Conservation (phyloP, 768 basidiomycete genomes). For the Mycena amicta region DNA sequence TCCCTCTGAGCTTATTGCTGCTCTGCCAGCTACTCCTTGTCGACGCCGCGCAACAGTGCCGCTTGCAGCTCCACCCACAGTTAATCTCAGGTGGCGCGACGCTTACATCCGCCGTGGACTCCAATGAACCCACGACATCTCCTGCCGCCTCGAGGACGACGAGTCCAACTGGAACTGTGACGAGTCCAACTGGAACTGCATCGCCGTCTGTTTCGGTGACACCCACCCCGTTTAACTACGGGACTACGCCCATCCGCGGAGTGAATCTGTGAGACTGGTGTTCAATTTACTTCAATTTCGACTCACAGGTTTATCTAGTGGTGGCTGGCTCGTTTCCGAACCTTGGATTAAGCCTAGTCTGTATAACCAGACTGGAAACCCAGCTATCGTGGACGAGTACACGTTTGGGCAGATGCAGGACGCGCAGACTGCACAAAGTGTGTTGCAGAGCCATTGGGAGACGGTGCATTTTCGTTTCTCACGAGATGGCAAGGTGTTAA, state of each 20-base stretch:
- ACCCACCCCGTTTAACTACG: conserved; percentile 44
- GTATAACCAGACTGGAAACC: conserved; percentile 63
- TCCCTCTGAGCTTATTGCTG: conserved; percentile 25
- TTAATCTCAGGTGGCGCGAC: conserved; percentile 10
- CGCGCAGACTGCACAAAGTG: conserved; percentile 39
- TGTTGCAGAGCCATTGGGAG: conserved; percentile 58
- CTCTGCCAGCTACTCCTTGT: conserved; percentile 25
- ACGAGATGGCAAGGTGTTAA: neutral
- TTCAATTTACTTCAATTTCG: conserved; percentile 13
- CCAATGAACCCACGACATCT: neutral
- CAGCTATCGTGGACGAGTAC: conserved; percentile 60
- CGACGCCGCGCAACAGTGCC: conserved; percentile 33
- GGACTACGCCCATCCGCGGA: conserved; percentile 50
- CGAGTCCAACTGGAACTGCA: neutral
- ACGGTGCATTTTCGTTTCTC: conserved; percentile 37
- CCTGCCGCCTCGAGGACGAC: conserved; percentile 14
- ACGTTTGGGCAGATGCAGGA: conserved; percentile 61
- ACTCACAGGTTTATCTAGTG: conserved; percentile 36
- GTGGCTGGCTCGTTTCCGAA: conserved; percentile 70
- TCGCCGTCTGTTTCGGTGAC: neutral
- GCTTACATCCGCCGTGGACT: neutral
- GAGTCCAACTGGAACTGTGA: conserved; percentile 6
- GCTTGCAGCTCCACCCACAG: conserved; percentile 21
- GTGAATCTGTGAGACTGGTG: conserved; percentile 56
- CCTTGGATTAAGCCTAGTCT: conserved; percentile 82